phyloP scores from a whole-genome alignment of 108 stramenopile genomes.

The Chaetoceros muelleri region DNA sequence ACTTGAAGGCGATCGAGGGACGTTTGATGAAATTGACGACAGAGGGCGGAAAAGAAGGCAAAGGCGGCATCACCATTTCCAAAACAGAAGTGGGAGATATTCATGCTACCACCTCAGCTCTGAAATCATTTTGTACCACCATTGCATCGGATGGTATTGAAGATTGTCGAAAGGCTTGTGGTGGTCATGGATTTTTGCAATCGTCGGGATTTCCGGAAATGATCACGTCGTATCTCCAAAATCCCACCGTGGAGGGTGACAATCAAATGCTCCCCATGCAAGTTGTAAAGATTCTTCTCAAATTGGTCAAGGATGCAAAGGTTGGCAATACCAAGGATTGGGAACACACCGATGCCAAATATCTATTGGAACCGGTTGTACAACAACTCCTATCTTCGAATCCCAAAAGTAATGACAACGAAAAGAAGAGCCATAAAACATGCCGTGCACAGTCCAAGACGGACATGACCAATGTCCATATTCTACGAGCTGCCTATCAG shows the following conservation, averaged over 20 bases:
- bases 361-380: slow-evolving; percentile 24
- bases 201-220: slow-evolving; percentile 89
- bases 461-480: slow-evolving; percentile 26
- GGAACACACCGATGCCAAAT: slow-evolving; percentile 23
- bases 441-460: slow-evolving; percentile 12
- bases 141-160: slow-evolving; percentile 92
- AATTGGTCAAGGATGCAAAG: slow-evolving; percentile 54
- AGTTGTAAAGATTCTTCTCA: slow-evolving; percentile 75
- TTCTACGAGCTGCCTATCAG: slow-evolving; percentile 47
- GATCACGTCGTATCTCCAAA: slow-evolving; percentile 82
- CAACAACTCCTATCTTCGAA: slow-evolving; percentile 15
- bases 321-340: slow-evolving; percentile 12
- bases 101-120: slow-evolving; percentile 84
- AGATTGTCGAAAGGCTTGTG: slow-evolving; percentile 91
- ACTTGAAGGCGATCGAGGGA: slow-evolving; percentile 62
- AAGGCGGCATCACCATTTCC: slow-evolving; percentile 33
- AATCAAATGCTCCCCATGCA: slow-evolving; percentile 91
- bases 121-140: slow-evolving; percentile 86
- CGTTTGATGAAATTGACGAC: slow-evolving; percentile 27
- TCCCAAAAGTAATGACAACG: background rate
- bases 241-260: slow-evolving; percentile 89
- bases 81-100: slow-evolving; percentile 73
- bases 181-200: slow-evolving; percentile 87
- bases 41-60: too few relatives aligned
- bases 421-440: slow-evolving; percentile 13